Evolutionary conservation across 1,284 basidiomycete species (phyloP).

Genomic region (Puccinia triticina): DNA sequence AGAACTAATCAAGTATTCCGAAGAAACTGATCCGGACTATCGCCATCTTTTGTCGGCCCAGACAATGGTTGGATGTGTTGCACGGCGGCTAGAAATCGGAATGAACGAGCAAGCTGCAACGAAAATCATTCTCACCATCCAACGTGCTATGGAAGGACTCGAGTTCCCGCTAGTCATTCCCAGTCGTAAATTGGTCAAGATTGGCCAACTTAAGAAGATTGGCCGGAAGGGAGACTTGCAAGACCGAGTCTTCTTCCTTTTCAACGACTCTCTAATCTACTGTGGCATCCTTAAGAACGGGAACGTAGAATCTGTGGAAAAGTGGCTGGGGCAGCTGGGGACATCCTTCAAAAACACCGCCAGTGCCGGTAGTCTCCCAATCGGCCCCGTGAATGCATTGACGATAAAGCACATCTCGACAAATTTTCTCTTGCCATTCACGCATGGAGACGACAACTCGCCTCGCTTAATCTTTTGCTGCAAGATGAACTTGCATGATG

Average conservation of each 20-base stretch:
- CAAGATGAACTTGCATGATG: constrained; percentile 39
- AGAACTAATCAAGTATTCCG: constrained; percentile 72
- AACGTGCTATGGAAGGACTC: constrained; percentile 72
- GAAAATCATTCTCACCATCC: constrained; percentile 72
- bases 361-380: not conserved
- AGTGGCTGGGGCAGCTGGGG: constrained; percentile 28
- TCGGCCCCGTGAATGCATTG: not conserved
- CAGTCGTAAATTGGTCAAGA: constrained; percentile 74
- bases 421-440: constrained; percentile 25
- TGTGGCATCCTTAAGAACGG: constrained; percentile 53
- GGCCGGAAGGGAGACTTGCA: constrained; percentile 58
- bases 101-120: constrained; percentile 75
- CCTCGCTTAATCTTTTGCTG: constrained; percentile 43
- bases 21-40: constrained; percentile 68
- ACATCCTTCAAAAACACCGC: not conserved
- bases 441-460: constrained; percentile 36
- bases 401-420: constrained; percentile 18
- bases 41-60: constrained; percentile 67
- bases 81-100: constrained; percentile 73
- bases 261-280: constrained; percentile 79
- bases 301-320: constrained; percentile 38
- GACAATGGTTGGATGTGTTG: constrained; percentile 77
- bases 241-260: constrained; percentile 72
- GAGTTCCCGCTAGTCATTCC: constrained; percentile 76
- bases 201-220: constrained; percentile 64